Evolutionary conservation across 2,329 filamentous ascomycete species (phyloP), one percentile per base, ranked within the genome.

Genomic region (Alternaria rosae): DNA sequence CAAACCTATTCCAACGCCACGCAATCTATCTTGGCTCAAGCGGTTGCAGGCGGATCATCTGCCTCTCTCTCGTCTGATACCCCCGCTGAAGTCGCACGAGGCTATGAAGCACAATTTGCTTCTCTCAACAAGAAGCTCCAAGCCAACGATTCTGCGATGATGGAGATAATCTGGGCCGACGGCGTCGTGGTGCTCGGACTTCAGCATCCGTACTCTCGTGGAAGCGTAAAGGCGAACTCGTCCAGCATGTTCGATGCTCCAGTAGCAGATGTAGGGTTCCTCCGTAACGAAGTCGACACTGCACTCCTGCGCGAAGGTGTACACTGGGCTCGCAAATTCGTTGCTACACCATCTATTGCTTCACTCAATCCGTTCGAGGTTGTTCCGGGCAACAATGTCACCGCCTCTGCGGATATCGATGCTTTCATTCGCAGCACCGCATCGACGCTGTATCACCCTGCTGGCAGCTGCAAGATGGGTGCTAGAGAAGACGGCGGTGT

Each of bases 381-480:
- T 13, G 58, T 60, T 3, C 73, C 72, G 8, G 71, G 70, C 17
- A 51, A 57, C 25, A 71, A 69, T 42, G 65, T 74, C 15, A 69
- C 67, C 9, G 57, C 55, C 6, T 64, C 70, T 51, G 62, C 58
- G 10, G 66, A 69, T 20, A 41, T 75, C 11, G 65, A 71, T 21
- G 30, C 61, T 11, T 69, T 48, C 30, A 59, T 75, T 25, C 67
- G 51, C 53, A 57, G 52, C 21, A 45, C 50, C 50, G 66, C 57
- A 26, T 50, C 60, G 11, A 71, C 70, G 15, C 12, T 72, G n/a
- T 73, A 47, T 43, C 75, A 77, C 48, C 72, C 74, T 10, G 66
- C 67, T 9, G 74, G 75, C 9, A 71, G 58, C 4, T 67, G 66
- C 26, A 69, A 71, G 51, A 71, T 77, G 71, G 66, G 73, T 15